These are phyloP conservation scores for Botrytis tulipae DNA, from an alignment of 2,329 filamentous ascomycete species.

Conservation along the genomic window DNA sequence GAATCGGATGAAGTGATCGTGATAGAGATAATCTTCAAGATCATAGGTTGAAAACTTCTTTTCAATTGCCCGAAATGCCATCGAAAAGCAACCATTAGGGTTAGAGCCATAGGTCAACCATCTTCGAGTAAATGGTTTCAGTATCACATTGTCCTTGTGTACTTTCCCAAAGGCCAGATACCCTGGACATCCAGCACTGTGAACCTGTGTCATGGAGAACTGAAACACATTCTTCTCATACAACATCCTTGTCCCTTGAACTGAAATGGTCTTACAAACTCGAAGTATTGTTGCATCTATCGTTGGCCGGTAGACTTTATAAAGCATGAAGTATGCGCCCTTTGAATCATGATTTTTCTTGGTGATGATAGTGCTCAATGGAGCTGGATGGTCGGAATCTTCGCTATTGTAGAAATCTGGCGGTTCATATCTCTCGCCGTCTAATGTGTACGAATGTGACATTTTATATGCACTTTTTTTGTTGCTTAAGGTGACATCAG, in stretches of 20 bases:
- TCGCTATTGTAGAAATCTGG: background rate
- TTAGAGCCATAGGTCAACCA: too few relatives aligned
- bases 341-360: background rate
- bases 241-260: background rate
- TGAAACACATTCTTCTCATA: background rate
- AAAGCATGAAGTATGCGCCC: background rate
- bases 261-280: background rate
- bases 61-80: background rate
- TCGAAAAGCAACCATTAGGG: background rate
- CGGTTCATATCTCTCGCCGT: background rate
- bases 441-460: background rate
- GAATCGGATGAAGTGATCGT: background rate
- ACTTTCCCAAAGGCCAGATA: background rate
- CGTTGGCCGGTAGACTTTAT: background rate
- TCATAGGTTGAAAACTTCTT: background rate
- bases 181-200: background rate
- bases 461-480: background rate
- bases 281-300: slow-evolving; percentile 2
- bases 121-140: background rate
- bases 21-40: background rate
- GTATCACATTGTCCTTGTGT: background rate
- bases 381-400: background rate
- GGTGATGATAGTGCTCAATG: background rate
- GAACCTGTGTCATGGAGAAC: background rate
- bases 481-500: background rate